Evolutionary conservation across 2,329 filamentous ascomycete species (phyloP), one percentile per base, ranked within the genome.

Genomic region (Aureobasidium sp.): DNA sequence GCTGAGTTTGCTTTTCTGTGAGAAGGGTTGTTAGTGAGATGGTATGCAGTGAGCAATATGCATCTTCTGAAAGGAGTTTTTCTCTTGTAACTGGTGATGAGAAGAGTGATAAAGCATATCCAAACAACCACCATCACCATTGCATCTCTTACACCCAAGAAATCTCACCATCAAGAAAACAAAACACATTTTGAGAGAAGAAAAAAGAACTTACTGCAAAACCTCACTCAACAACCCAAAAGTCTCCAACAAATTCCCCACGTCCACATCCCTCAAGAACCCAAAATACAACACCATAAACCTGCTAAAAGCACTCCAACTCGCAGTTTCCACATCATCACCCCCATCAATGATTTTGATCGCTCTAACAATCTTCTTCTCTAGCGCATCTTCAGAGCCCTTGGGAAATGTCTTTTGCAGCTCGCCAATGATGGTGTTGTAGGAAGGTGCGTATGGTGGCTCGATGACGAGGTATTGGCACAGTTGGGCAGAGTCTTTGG

Each of bases 201-300:
- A 27, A 36, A n/a, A 47, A 44, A 42, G 31, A 48, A 78, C 87
- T 70, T 79, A 92, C 88, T 89, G 89, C 53, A 92, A 82, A 31
- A 96, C 76, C 0, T 82, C 83, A 65, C 85, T 90, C 61, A 96
- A 81, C 68, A 88, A 75, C 62, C 89, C 82, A 70, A 96, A 91
- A 4, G 91, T 88, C 61, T 84, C 82, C 31, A 93, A 76, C 44
- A 94, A 77, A 69, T 95, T 87, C 14, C 86, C 83, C 55, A 89
- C 86, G 68, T 95, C 82, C 58, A 93, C 86, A 69, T 95, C 90
- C 62, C 91, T 81, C 79, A 93, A 84, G 68, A 92, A 96, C 48
- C 83, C 79, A 66, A 96, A 80, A 70, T 95, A 97, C 55, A 90
- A 85, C 68, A 85, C 88, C 73, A 95, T 84, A 70, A 96, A 95